Percentiles rank a stretch among this genome's conserved stretches.
These are phyloP conservation scores for Solanum chacoense DNA, from an alignment of 305 asterid species.

Conservation along the genomic window DNA sequence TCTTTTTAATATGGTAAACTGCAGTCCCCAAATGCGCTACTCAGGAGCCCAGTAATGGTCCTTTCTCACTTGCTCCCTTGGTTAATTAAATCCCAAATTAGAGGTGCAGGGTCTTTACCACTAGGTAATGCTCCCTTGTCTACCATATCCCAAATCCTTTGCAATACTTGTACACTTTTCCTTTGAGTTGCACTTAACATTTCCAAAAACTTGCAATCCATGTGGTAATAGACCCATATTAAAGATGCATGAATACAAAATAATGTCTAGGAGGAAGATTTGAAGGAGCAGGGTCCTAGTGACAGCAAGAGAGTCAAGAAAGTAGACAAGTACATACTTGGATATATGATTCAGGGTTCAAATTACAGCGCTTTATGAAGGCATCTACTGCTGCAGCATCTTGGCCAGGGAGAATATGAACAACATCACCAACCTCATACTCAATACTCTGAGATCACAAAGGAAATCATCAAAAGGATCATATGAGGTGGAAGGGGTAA, in stretches of 20 bases:
- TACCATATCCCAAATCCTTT: not conserved
- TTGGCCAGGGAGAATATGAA: conserved; percentile 87
- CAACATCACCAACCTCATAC: conserved; percentile 85
- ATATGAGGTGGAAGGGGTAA: not conserved
- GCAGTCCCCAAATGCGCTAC: not conserved
- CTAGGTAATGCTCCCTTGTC: not conserved
- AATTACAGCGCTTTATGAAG: conserved; percentile 63
- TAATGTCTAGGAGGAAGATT: not conserved
- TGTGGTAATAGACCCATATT: not conserved
- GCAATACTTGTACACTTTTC: not conserved
- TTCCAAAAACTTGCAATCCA: not conserved
- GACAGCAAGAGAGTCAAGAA: not conserved
- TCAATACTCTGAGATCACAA: conserved; percentile 42
- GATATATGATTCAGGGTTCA: conserved; percentile 74
- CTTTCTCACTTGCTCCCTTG: not conserved
- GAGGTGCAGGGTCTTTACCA: not conserved
- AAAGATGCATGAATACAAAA: not conserved
- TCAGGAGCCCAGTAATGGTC: not conserved
- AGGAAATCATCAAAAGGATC: not conserved
- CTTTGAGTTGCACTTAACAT: not conserved
- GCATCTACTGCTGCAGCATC: conserved; percentile 65
- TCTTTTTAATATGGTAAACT: not conserved
- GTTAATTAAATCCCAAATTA: not conserved
- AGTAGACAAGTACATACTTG: conserved; percentile 47
- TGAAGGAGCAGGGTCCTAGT: not conserved